These are phyloP conservation scores for Pythium aphanidermatum DNA, from an alignment of 352 stramenopile species.

Conservation along the genomic window DNA sequence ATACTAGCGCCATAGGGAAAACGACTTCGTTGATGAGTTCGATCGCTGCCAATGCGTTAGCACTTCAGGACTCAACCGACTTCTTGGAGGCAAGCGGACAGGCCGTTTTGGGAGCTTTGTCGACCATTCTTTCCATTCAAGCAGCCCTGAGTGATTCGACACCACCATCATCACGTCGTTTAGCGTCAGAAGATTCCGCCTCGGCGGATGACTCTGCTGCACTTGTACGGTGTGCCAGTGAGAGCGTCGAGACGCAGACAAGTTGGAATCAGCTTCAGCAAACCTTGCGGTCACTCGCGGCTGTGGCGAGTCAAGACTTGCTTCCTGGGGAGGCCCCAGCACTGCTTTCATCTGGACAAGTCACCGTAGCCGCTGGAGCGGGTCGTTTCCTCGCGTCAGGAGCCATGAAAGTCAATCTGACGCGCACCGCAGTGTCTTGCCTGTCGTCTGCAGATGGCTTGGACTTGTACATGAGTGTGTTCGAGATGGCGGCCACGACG, in stretches of 20 bases:
- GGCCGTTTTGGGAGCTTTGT: slow-evolving; percentile 42
- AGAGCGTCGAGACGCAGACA: slow-evolving; percentile 12
- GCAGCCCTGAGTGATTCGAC: background rate
- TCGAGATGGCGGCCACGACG: slow-evolving; percentile 27
- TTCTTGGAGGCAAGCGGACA: slow-evolving; percentile 38
- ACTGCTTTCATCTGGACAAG: slow-evolving; percentile 20
- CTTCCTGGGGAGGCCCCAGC: slow-evolving; percentile 32
- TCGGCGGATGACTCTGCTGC: no score
- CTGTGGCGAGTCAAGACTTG: slow-evolving; percentile 43
- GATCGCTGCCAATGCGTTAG: slow-evolving; percentile 43
- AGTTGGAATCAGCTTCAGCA: slow-evolving; percentile 31
- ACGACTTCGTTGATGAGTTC: slow-evolving; percentile 32
- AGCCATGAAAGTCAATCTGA: slow-evolving; percentile 41
- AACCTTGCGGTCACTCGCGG: slow-evolving; percentile 44
- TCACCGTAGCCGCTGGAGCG: slow-evolving; percentile 31
- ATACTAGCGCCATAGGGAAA: slow-evolving; percentile 21
- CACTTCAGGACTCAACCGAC: slow-evolving; percentile 21
- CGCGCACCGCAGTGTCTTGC: slow-evolving; percentile 31
- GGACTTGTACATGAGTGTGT: slow-evolving; percentile 42
- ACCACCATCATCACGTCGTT: background rate
- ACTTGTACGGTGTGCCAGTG: no score
- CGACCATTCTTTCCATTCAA: slow-evolving; percentile 27
- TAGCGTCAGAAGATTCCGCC: background rate
- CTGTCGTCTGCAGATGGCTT: slow-evolving; percentile 15
- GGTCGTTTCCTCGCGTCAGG: slow-evolving; percentile 17